phyloP scores from a whole-genome alignment of 495 filamentous ascomycete genomes.

The Trichoderma erinaceum region DNA sequence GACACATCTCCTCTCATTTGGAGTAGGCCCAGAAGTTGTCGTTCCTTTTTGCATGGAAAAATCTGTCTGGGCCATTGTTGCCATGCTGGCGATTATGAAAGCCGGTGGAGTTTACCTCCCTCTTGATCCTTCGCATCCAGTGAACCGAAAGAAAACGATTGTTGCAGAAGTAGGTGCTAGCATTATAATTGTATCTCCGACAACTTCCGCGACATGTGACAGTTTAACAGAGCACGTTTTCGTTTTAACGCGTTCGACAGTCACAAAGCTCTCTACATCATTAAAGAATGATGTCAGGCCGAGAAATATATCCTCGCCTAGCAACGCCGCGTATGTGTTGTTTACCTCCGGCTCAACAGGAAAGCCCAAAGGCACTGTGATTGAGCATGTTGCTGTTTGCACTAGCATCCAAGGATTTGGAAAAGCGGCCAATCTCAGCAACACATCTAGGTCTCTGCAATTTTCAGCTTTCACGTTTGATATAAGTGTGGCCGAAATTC shows the following conservation, averaged over 20 bases:
- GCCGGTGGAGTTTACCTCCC: conserved; percentile 45
- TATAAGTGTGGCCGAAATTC: conserved; percentile 36
- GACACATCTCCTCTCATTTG: too few species aligned
- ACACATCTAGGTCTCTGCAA: conserved; percentile 48
- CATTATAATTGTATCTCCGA: not conserved
- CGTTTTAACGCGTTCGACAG: not conserved
- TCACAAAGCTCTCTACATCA: too few species aligned
- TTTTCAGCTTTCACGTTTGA: conserved; percentile 67
- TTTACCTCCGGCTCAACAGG: conserved; percentile 53
- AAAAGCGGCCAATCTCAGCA: conserved; percentile 32
- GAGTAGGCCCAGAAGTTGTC: too few species aligned
- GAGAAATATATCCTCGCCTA: conserved; percentile 39
- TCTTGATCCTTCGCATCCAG: conserved; percentile 50
- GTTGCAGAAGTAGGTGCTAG: not conserved
- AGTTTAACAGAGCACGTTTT: not conserved
- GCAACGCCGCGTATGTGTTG: conserved; percentile 39
- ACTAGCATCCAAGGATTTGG: conserved; percentile 26
- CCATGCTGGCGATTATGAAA: too few species aligned
- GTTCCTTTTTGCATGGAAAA: too few species aligned
- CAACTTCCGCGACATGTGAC: not conserved
- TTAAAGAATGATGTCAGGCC: not conserved
- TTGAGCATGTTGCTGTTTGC: conserved; percentile 34
- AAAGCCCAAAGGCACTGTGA: conserved; percentile 38
- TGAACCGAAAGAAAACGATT: conserved; percentile 29
- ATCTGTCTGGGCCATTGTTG: too few species aligned